A percentile compares a stretch with the other conserved stretches of the same genome.
These are phyloP conservation scores for Dunaliella salina DNA, from an alignment of 163 green algal species.

Conservation along the genomic window DNA sequence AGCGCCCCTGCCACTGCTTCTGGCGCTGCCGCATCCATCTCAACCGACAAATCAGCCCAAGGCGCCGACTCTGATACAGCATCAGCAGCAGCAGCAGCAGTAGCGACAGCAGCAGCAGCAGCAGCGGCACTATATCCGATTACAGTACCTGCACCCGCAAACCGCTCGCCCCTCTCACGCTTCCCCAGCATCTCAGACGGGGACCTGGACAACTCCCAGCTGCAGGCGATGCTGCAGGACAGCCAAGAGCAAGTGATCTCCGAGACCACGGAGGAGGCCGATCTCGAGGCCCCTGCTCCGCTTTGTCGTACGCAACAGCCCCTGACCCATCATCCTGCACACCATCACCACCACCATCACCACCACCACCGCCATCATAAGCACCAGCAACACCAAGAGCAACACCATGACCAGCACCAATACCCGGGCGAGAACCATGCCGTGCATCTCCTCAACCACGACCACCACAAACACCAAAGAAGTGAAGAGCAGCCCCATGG, in stretches of 20 bases:
- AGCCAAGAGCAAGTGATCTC: neutral
- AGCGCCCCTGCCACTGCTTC: no score
- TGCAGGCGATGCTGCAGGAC: neutral
- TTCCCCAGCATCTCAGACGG: neutral
- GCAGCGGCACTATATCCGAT: no score
- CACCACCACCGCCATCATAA: neutral
- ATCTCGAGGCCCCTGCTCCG: neutral
- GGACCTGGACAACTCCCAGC: neutral
- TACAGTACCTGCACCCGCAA: neutral
- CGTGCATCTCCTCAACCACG: neutral
- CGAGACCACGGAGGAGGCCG: neutral
- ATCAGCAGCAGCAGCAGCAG: neutral
- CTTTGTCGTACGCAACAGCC: neutral
- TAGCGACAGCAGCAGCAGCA: neutral
- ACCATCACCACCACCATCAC: neutral
- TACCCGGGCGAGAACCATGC: no score
- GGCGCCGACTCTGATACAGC: neutral
- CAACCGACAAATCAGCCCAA: no score
- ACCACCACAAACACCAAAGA: neutral
- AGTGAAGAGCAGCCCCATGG: no score
- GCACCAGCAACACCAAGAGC: no score
- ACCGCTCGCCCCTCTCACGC: neutral
- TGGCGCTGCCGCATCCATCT: no score
- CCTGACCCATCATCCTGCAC: neutral
- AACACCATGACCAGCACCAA: no score